Percentiles rank a stretch among this genome's conserved stretches.
phyloP scores from a whole-genome alignment of 768 basidiomycete genomes.

The Calocybe indica region DNA sequence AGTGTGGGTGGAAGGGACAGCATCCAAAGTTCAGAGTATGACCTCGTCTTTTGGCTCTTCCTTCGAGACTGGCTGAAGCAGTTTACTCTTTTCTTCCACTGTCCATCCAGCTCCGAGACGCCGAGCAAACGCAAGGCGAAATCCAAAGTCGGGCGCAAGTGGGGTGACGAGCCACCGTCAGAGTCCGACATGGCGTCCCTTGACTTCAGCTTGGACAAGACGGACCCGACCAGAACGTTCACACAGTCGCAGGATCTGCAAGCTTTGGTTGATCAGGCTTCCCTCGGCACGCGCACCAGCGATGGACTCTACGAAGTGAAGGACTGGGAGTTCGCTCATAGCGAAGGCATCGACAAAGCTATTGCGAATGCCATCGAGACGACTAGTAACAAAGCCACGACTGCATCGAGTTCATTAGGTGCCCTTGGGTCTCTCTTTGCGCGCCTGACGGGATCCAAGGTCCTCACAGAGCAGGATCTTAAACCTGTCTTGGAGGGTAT shows the following conservation, averaged over 20 bases:
- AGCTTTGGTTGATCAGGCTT: slow-evolving; percentile 60
- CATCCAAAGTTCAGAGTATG: slow-evolving; percentile 56
- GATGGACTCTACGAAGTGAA: slow-evolving; percentile 64
- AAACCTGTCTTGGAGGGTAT: slow-evolving; percentile 87
- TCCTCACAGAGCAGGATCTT: slow-evolving; percentile 76
- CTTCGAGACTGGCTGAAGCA: not conserved
- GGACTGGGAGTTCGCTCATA: slow-evolving; percentile 74
- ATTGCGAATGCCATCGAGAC: slow-evolving; percentile 56
- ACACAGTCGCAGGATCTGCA: slow-evolving; percentile 41
- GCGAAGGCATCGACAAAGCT: slow-evolving; percentile 40
- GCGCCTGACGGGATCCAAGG: slow-evolving; percentile 79
- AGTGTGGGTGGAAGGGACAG: slow-evolving; percentile 54
- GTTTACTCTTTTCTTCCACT: not conserved
- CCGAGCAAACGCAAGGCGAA: slow-evolving; percentile 57
- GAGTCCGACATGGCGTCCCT: slow-evolving; percentile 90
- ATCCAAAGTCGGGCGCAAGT: slow-evolving; percentile 78
- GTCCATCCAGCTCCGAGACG: slow-evolving; percentile 48
- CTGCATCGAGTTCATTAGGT: slow-evolving; percentile 45
- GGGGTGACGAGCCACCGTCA: slow-evolving; percentile 78
- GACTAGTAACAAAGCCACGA: slow-evolving; percentile 25
- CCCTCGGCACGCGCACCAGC: slow-evolving; percentile 68
- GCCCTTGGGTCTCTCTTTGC: slow-evolving; percentile 77
- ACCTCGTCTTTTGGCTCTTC: slow-evolving; percentile 29
- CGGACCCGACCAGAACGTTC: slow-evolving; percentile 14
- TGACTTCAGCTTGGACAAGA: slow-evolving; percentile 74